Evolutionary conservation across 768 basidiomycete species (phyloP).

Genomic region (Cantharellus anzutake): DNA sequence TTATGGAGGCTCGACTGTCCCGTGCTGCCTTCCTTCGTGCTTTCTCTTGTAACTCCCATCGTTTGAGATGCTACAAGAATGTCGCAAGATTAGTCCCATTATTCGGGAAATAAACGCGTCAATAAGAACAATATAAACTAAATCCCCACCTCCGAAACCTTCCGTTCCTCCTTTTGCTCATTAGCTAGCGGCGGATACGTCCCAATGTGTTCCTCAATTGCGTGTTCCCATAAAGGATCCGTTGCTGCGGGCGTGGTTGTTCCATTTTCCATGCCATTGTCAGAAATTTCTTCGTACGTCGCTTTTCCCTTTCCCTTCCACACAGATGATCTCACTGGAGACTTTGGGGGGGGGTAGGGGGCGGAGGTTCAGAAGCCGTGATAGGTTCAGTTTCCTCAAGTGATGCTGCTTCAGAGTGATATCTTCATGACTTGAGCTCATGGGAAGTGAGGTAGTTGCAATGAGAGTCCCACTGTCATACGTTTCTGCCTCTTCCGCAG

Average conservation of each 20-base stretch:
- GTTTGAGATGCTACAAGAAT: conserved; percentile 24
- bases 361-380: not conserved
- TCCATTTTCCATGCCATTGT: conserved; percentile 10
- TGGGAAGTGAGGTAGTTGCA: too few species aligned
- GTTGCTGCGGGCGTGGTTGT: not conserved
- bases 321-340: not conserved
- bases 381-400: not conserved
- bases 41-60: conserved; percentile 63
- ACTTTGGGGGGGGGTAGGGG: not conserved
- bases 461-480: too few species aligned
- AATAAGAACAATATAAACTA: conserved; percentile 3
- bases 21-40: conserved; percentile 55
- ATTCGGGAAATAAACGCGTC: not conserved
- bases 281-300: conserved; percentile 12
- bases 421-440: too few species aligned
- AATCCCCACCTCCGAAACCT: conserved; percentile 46
- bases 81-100: not conserved
- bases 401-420: too few species aligned
- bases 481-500: too few species aligned
- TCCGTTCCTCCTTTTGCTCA: conserved; percentile 44
- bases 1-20: conserved; percentile 23
- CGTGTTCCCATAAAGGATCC: conserved; percentile 8
- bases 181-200: conserved; percentile 50
- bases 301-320: conserved; percentile 10
- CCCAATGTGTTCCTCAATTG: conserved; percentile 12